Conservation (phyloP, 768 basidiomycete genomes). For the Hygrophorus pudorinus region DNA sequence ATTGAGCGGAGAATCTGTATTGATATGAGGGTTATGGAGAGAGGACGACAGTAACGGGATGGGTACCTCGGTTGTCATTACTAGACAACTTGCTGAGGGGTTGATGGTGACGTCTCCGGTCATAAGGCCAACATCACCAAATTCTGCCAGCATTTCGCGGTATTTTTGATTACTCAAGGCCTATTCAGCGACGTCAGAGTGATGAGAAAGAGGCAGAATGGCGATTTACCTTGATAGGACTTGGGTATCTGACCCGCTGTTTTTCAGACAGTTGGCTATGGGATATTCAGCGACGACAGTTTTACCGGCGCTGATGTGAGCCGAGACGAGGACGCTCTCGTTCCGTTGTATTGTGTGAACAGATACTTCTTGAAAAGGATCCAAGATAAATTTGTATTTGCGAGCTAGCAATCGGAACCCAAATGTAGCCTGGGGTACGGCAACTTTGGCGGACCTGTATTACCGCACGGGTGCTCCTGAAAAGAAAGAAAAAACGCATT, state of each 20-base stretch:
- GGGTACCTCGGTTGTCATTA: conserved; percentile 96
- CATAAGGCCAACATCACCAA: conserved; percentile 98
- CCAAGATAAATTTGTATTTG: conserved; percentile 92
- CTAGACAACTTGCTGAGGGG: conserved; percentile 90
- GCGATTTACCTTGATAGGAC: conserved; percentile 87
- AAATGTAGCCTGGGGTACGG: conserved; percentile 89
- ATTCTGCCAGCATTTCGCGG: conserved; percentile 93
- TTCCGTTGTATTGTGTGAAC: conserved; percentile 93
- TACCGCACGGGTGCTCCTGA: too few relatives aligned
- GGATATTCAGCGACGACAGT: conserved; percentile 99
- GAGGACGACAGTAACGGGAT: background rate
- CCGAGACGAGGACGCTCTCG: conserved; percentile 95
- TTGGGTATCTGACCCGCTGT: conserved; percentile 98
- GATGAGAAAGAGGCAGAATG: background rate
- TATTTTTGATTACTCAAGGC: conserved; percentile 99
- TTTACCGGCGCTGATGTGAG: conserved; percentile 98
- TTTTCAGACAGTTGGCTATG: conserved; percentile 90
- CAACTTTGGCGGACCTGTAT: conserved; percentile 99
- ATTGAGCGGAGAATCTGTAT: conserved; percentile 94
- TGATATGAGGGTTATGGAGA: conserved; percentile 18
- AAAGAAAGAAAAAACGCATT: too few relatives aligned
- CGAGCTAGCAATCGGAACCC: conserved; percentile 85
- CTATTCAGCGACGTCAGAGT: conserved; percentile 30
- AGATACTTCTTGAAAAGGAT: conserved; percentile 95
- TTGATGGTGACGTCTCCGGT: conserved; percentile 99